Base-by-base conservation (phyloP, 2,329 filamentous ascomycete species). In the Ceratocystis variospora region DNA sequence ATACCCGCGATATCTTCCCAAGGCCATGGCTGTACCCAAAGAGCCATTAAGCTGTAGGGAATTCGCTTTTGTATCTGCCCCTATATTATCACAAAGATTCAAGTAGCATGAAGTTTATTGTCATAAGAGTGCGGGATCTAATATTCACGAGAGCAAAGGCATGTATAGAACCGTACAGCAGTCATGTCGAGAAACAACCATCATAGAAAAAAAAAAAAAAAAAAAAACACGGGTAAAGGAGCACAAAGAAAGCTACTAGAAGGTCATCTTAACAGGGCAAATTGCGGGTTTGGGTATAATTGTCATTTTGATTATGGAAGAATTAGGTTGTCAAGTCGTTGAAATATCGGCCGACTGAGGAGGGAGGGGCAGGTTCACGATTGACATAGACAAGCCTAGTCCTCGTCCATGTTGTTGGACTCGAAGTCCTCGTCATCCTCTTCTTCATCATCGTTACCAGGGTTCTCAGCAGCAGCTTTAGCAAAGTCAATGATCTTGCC, bases 401-500 rank as follows among this genome's bases (percentile, higher is more conserved):
- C 76, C 73, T 87, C 83, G 72, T 87, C 81, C 87, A 90, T 90
- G 77, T 86, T 84, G 70, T 89, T 87, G 68, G 83, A 84, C 73
- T 86, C 79, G 74, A 87, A 87, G 72, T 81, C 84, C 68, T 89
- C 87, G 59, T 88, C 88, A 0, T 94, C 88, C 57, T 91, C 90
- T 37, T 93, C 87, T 15, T 90, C 88, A 4, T 92, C 88, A 6
- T 89, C 86, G n/a, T 85, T 83, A 70, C 81, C 83, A 61, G 83
- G 85, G 72, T 88, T 83, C 76, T 96, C 86, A 77, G 88, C 82
- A 31, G 90, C 90, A 22, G 92, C 92, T 80, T 96, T 91, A 73
- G 88, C 88, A 78, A 90, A 97, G 81, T 97, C 90, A 75, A 97
- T 96, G 73, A 86, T 83, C 77, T 90, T 89, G 74, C 92, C 92